A percentile compares a stretch with the other conserved stretches of the same genome.
Evolutionary conservation across 108 stramenopile species (phyloP).

Genomic region (Skeletonema potamos): DNA sequence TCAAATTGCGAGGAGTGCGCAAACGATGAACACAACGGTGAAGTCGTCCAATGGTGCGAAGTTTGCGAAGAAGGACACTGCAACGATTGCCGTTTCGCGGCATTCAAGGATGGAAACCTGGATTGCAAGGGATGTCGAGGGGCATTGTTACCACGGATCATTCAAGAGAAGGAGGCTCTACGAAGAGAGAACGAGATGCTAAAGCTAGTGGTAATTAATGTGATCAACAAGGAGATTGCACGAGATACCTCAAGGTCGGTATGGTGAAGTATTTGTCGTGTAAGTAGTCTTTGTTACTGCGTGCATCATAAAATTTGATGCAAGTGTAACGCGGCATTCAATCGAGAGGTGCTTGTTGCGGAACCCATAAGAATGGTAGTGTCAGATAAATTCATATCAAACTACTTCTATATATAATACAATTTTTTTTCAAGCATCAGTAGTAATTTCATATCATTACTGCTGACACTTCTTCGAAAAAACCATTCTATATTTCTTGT

Average conservation of each 20-base stretch:
- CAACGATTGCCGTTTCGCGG: not conserved
- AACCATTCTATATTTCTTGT: no score
- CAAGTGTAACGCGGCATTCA: no score
- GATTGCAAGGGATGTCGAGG: conserved; percentile 6
- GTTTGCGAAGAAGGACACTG: conserved; percentile 4
- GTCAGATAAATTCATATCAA: no score
- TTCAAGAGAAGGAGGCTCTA: not conserved
- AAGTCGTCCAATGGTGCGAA: not conserved
- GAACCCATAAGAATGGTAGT: no score
- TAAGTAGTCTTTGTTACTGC: not conserved
- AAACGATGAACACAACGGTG: not conserved
- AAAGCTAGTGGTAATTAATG: not conserved
- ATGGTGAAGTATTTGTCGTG: not conserved
- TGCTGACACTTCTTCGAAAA: no score
- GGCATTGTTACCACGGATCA: not conserved
- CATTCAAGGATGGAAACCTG: conserved; percentile 1
- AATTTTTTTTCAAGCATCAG: no score
- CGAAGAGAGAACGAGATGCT: not conserved
- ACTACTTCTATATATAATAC: no score
- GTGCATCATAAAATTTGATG: not conserved
- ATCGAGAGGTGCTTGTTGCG: no score
- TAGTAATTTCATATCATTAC: no score
- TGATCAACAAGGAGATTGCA: not conserved
- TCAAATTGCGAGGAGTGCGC: conserved; percentile 1
- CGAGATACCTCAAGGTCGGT: not conserved